Evolutionary conservation across 768 basidiomycete species (phyloP), one percentile per base, ranked within the genome.

Genomic region (Phanerodontia chrysosporium): DNA sequence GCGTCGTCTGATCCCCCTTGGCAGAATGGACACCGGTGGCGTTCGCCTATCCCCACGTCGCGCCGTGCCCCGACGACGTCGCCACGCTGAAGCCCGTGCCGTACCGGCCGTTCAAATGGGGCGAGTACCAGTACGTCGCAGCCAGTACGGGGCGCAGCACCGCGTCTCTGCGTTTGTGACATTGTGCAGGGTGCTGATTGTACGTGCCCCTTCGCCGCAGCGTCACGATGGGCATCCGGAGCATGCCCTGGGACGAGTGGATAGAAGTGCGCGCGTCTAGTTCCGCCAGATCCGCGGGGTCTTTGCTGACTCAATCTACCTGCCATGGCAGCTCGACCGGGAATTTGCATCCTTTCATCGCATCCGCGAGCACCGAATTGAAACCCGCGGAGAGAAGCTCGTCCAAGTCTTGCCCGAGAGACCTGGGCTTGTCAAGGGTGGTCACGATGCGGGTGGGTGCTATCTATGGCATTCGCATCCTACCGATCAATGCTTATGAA

Each of bases 161-260:
- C n/a, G n/a, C n/a, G n/a, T n/a, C n/a, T n/a, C n/a, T n/a, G n/a
- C n/a, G n/a, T n/a, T n/a, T n/a, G n/a, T n/a, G n/a, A n/a, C n/a
- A n/a, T n/a, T n/a, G n/a, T n/a, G n/a, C n/a, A n/a, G 32, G 6
- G 21, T 18, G 49, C 14, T 53, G 4, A 35, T 28, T 55, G 44
- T 44, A 58, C 14, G 45, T 39, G n/a, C 24, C 6, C 3, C 59
- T 44, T 12, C 45, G 21, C n/a, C 16, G 35, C 39, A 88, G 86
- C 62, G 76, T 86, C 44, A 89, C 85, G 30, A 89, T 88, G 85
- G 86, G 83, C 61, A 81, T 86, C 64, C 80, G 83, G 39, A 72
- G 67, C 51, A 88, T 90, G 86, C 75, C 74, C 9, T 90, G 84
- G 83, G 77, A 79, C 42, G 82, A 86, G 55, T 90, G 88, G 89